phyloP scores from a whole-genome alignment of 2,329 filamentous ascomycete genomes.

The Sarocladium oryzae region DNA sequence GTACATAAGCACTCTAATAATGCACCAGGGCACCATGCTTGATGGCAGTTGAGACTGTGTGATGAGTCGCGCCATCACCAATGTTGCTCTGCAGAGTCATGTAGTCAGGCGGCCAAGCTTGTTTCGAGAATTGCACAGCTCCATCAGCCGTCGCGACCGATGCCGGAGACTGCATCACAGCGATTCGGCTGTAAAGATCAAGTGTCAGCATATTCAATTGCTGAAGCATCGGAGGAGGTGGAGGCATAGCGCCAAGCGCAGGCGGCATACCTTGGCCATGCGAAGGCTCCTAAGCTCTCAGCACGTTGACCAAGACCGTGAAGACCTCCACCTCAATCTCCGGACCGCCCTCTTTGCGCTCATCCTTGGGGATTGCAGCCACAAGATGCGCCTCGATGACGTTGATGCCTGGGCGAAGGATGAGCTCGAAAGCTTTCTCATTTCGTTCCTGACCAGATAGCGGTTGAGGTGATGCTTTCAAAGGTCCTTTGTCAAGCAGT shows the following conservation, averaged over 20 bases:
- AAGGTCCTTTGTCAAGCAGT: slow-evolving; percentile 58
- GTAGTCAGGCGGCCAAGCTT: no score
- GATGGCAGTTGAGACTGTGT: no score
- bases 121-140: no score
- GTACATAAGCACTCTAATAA: no score
- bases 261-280: background rate
- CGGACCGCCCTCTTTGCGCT: slow-evolving; percentile 49
- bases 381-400: slow-evolving; percentile 73
- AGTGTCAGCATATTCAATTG: background rate
- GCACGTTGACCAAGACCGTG: slow-evolving; percentile 67
- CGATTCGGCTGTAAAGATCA: background rate
- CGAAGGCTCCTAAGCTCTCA: slow-evolving; percentile 33
- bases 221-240: background rate
- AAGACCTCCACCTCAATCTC: slow-evolving; percentile 73
- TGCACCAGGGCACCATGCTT: no score
- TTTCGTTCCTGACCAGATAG: slow-evolving; percentile 49
- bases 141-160: background rate
- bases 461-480: slow-evolving; percentile 40
- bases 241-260: background rate
- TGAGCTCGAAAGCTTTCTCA: slow-evolving; percentile 69
- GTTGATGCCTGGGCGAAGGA: slow-evolving; percentile 66
- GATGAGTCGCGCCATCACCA: no score
- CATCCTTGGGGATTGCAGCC: slow-evolving; percentile 57
- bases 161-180: background rate
- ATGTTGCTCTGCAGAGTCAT: no score